These are phyloP conservation scores for Brassica cretica DNA, from an alignment of 345 rosid genomes.

Conservation along the genomic window DNA sequence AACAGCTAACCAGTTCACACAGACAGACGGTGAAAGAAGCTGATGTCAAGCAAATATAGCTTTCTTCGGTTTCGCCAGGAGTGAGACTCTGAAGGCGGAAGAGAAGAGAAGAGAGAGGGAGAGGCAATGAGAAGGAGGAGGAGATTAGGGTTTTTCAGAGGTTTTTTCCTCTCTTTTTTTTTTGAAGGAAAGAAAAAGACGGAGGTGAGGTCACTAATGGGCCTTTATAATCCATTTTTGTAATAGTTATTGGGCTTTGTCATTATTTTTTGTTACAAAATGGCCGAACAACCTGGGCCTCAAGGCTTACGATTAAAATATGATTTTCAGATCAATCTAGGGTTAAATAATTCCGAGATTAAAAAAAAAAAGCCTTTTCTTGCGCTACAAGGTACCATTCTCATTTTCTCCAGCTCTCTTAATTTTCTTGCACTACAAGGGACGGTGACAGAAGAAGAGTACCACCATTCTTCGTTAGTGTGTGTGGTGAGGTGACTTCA, in stretches of 20 bases:
- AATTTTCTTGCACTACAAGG: not conserved
- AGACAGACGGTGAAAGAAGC: slow-evolving; percentile 6
- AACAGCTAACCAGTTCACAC: slow-evolving; percentile 24
- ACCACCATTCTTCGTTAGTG: not conserved
- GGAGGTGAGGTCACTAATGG: not conserved
- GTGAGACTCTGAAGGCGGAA: not conserved
- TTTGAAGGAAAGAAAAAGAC: not conserved
- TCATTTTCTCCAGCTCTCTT: too few relatives aligned
- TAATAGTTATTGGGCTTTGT: not conserved
- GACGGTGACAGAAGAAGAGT: not conserved
- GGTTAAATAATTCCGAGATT: too few relatives aligned
- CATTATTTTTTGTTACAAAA: not conserved
- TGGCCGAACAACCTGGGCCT: not conserved
- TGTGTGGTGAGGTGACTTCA: not conserved
- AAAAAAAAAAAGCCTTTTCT: not conserved
- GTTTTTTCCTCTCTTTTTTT: not conserved
- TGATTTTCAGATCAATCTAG: too few relatives aligned
- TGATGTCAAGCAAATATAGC: not conserved
- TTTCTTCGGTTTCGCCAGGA: not conserved
- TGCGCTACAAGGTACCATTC: not conserved
- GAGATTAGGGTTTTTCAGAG: slow-evolving; percentile 40
- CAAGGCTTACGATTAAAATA: not conserved
- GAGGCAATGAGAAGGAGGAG: not conserved
- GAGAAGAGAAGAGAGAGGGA: not conserved
- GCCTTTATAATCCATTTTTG: not conserved